Evolutionary conservation across 257 asterid genomes (phyloP).

Genomic region (Cruciata laevipes): DNA sequence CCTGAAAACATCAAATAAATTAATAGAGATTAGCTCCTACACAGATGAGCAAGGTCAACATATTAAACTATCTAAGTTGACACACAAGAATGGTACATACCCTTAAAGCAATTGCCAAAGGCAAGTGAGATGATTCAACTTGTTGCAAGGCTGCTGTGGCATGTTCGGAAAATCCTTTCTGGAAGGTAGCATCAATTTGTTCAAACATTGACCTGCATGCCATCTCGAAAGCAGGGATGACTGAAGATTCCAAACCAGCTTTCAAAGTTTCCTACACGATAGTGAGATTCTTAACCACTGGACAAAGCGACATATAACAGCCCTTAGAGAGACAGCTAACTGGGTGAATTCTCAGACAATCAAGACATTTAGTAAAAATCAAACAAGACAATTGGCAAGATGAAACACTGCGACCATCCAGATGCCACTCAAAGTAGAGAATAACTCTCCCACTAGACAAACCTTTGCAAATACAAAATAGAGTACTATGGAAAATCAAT

Average conservation of each 20-base stretch:
- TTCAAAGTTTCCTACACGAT: conserved; percentile 75
- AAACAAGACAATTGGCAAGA: neutral
- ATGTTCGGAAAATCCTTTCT: conserved; percentile 86
- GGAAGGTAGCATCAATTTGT: conserved; percentile 86
- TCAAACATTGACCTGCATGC: conserved; percentile 92
- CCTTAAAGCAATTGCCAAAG: conserved; percentile 73
- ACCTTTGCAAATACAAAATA: too few relatives aligned
- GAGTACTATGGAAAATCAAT: neutral
- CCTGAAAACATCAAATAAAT: conserved; percentile 26
- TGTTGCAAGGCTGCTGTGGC: conserved; percentile 67
- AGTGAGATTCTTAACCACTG: neutral
- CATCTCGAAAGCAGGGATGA: conserved; percentile 86
- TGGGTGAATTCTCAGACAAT: neutral
- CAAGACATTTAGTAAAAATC: neutral
- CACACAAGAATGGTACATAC: conserved; percentile 28
- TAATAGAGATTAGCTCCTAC: neutral
- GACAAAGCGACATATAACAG: neutral
- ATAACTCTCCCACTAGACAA: too few relatives aligned
- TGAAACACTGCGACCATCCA: neutral
- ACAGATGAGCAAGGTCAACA: neutral
- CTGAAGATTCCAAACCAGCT: conserved; percentile 71
- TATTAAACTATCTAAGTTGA: neutral
- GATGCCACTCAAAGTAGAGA: neutral
- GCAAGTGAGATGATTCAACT: conserved; percentile 72
- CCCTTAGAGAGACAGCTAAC: too few relatives aligned